phyloP scores from a whole-genome alignment of 148 eudicot species.

The Spergularia bocconei region DNA sequence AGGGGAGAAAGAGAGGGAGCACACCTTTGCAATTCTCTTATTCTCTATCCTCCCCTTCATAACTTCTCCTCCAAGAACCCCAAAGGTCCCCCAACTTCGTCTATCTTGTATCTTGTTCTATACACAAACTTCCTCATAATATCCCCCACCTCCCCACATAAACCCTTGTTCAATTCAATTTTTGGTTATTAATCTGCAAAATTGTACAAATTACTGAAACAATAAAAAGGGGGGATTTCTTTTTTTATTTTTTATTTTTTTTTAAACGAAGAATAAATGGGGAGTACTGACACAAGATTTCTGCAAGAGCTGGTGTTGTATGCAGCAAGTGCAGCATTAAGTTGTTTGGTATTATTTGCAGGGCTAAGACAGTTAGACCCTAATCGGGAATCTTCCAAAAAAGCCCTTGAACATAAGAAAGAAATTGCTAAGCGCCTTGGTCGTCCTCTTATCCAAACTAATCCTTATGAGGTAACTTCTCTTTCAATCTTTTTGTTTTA shows the following conservation, averaged over 20 bases:
- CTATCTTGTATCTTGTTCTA: neutral
- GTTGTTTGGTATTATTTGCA: slow-evolving; percentile 63
- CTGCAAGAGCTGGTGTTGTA: slow-evolving; percentile 66
- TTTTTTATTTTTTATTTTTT: neutral
- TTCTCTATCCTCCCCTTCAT: neutral
- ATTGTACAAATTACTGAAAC: neutral
- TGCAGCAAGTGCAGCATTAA: slow-evolving; percentile 96
- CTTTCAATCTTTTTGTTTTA: neutral
- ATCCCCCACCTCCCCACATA: too few species aligned
- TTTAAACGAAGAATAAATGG: slow-evolving; percentile 22
- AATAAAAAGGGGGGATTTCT: neutral
- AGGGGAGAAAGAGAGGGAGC: too few species aligned
- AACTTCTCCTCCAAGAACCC: slow-evolving; percentile 20
- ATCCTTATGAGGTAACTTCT: slow-evolving; percentile 61
- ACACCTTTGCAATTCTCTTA: too few species aligned
- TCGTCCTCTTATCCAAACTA: slow-evolving; percentile 74
- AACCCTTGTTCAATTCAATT: too few species aligned
- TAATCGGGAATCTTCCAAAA: slow-evolving; percentile 82
- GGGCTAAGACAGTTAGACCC: slow-evolving; percentile 80
- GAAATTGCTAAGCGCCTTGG: slow-evolving; percentile 83
- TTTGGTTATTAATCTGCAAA: neutral
- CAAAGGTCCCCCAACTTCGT: neutral
- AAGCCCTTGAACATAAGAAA: slow-evolving; percentile 76
- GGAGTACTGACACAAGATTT: slow-evolving; percentile 51
- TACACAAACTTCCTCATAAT: neutral